Base-by-base conservation (phyloP, 108 stramenopile genomes). In the Epithemia pelagica region DNA sequence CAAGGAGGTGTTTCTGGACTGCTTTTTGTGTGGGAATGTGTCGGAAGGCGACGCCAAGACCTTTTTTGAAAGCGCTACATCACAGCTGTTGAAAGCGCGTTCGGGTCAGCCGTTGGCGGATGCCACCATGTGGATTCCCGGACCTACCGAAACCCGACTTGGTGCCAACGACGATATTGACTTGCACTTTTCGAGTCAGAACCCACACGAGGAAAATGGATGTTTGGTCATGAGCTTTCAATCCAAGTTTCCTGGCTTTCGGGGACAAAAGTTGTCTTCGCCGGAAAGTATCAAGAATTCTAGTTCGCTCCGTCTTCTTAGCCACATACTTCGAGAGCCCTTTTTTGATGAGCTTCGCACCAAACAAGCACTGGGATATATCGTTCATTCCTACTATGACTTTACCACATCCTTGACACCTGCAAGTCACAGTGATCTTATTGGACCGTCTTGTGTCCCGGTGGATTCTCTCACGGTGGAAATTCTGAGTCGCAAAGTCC, bases 241-340 rank as follows among this genome's bases (percentile, higher is more conserved):
- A 63, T 84, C 84, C 8, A 62, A 74, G n/a, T 72, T 74, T 23
- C 79, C 84, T 7, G 76, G 81, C n/a, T 94, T 81, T 72, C 81
- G 78, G 72, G 87, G 90, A 51, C 67, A 75, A 60, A 25, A 64
- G 27, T 57, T 92, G n/a, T 89, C 88, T 27, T 76, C 82, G 52
- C 62, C 73, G 33, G 72, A 76, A 57, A 78, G 85, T 25, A 69
- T 94, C 31, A 62, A 80, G 15, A 74, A 62, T n/a, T 86, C 82
- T 33, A 84, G 89, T 22, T 59, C 85, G 1, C 82, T 94, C 61
- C 79, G 89, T 32, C 66, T 91, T 60, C 64, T 94, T 33, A 76
- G 82, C 65, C 81, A 83, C 55, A 91, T 94, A 59, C 66, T 94
- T 26, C 68, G 86, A n/a, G 93, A 94, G 66, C 93, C 93, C 0